Percentiles rank a stretch among this genome's conserved stretches.
These are phyloP conservation scores for Kalanchoe fedtschenkoi DNA, from an alignment of 164 flowering plant species.

Conservation along the genomic window DNA sequence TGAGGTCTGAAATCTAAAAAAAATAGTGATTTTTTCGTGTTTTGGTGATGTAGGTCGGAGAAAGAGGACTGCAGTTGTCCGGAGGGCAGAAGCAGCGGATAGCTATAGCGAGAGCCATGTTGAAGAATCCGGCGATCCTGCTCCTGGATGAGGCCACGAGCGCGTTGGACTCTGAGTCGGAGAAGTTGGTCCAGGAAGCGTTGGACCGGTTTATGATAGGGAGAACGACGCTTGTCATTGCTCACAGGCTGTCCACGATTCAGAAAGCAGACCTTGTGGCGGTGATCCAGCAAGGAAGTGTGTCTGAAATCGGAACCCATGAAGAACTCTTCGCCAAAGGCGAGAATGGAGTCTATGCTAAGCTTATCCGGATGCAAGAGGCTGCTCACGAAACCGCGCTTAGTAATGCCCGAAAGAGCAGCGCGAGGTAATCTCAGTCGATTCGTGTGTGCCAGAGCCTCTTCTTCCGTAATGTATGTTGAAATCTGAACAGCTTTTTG, in stretches of 20 bases:
- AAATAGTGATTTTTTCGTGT: neutral
- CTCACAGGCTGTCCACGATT: conserved; percentile 94
- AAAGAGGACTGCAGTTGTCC: conserved; percentile 91
- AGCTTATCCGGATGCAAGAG: conserved; percentile 91
- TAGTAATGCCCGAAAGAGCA: conserved; percentile 81
- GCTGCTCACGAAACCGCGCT: conserved; percentile 74
- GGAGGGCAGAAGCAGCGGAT: conserved; percentile 99
- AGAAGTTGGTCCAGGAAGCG: conserved; percentile 92
- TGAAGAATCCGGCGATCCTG: conserved; percentile 90
- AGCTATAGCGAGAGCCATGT: conserved; percentile 97
- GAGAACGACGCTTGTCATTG: conserved; percentile 89
- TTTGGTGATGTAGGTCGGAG: conserved; percentile 69
- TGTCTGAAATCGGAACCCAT: conserved; percentile 82
- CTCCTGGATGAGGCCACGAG: conserved; percentile 98
- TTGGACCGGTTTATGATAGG: conserved; percentile 97
- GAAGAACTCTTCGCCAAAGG: conserved; percentile 83
- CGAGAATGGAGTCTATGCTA: conserved; percentile 74
- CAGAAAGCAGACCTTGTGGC: conserved; percentile 95
- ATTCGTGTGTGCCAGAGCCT: neutral
- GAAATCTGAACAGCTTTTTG: conserved; percentile 2
- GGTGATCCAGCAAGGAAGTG: conserved; percentile 84
- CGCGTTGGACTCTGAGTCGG: conserved; percentile 92
- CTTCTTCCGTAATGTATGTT: neutral
- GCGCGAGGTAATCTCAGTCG: conserved; percentile 53
- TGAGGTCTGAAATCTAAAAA: neutral